Conservation (phyloP, 75 land plant species). For the Sequoia sempervirens region DNA sequence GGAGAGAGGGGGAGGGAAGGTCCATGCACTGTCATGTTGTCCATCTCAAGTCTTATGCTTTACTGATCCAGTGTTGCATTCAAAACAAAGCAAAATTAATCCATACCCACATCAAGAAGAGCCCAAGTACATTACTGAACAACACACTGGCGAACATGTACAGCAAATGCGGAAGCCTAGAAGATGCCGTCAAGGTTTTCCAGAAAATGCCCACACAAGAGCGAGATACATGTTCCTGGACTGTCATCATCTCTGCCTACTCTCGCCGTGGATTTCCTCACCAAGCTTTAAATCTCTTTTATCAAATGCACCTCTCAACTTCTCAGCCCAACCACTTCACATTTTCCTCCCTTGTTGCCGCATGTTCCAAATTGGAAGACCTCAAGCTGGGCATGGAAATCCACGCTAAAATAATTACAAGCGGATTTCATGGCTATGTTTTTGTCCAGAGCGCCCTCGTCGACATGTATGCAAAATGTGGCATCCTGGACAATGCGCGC, state of each 20-base stretch:
- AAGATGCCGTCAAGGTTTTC: slow-evolving; percentile 14
- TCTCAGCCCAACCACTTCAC: slow-evolving; percentile 37
- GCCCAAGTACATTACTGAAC: neutral
- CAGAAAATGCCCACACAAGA: neutral
- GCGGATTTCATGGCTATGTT: slow-evolving; percentile 23
- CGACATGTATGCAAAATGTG: slow-evolving; percentile 33
- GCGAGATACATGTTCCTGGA: slow-evolving; percentile 19
- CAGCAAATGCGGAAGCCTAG: slow-evolving; percentile 8
- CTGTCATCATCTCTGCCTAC: slow-evolving; percentile 33
- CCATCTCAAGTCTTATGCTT: no score
- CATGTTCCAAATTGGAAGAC: slow-evolving; percentile 21
- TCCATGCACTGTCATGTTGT: no score
- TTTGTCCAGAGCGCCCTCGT: slow-evolving; percentile 31
- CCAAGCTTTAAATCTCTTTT: slow-evolving; percentile 21
- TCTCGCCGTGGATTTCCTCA: slow-evolving; percentile 24
- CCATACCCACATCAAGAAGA: neutral
- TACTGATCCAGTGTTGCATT: no score
- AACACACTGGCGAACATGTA: slow-evolving; percentile 5
- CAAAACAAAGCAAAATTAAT: no score
- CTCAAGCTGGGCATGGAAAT: slow-evolving; percentile 14
- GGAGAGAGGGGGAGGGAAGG: no score
- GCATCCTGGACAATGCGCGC: slow-evolving; percentile 33
- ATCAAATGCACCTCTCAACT: slow-evolving; percentile 14
- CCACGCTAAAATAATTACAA: slow-evolving; percentile 12
- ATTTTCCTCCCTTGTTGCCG: slow-evolving; percentile 36